Evolutionary conservation across 805 yeast genomes (phyloP).

Genomic region (Yarrowia keelungensis): DNA sequence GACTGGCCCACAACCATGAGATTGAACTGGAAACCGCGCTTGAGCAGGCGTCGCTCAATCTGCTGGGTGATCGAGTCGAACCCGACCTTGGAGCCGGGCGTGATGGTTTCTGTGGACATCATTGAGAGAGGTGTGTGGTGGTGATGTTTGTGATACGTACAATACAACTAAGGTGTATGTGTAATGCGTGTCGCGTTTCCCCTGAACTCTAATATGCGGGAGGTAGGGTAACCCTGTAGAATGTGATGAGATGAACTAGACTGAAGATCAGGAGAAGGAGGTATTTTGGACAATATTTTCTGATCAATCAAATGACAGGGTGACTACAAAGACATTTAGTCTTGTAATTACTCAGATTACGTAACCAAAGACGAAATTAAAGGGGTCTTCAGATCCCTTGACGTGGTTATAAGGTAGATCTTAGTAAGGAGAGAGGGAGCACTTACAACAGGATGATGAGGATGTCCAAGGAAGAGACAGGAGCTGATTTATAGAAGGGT

Average conservation of each 20-base stretch:
- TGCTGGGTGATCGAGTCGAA: slow-evolving; percentile 96
- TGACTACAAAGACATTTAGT: too few relatives aligned
- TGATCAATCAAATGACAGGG: too few relatives aligned
- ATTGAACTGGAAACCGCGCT: slow-evolving; percentile 93
- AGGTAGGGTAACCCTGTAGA: slow-evolving; percentile 1
- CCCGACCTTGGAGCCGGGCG: slow-evolving; percentile 87
- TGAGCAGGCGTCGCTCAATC: slow-evolving; percentile 88
- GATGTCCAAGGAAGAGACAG: too few relatives aligned
- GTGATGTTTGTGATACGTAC: slow-evolving; percentile 19
- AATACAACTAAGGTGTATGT: slow-evolving; percentile 13
- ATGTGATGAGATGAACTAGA: background rate
- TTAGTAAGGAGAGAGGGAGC: too few relatives aligned
- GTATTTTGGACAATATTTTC: too few relatives aligned
- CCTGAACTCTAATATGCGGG: background rate
- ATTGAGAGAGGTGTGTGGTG: slow-evolving; percentile 6
- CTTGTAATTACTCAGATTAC: too few relatives aligned
- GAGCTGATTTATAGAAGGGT: too few relatives aligned
- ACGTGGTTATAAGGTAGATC: too few relatives aligned
- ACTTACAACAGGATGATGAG: too few relatives aligned
- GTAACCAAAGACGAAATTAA: too few relatives aligned
- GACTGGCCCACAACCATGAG: slow-evolving; percentile 90
- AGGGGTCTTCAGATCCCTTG: too few relatives aligned
- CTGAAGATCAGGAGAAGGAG: too few relatives aligned
- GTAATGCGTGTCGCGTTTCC: slow-evolving; percentile 36
- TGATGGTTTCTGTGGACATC: slow-evolving; percentile 45